Evolutionary conservation across 75 land plant species (phyloP), one percentile per base, ranked within the genome.

Genomic region (Cunninghamia lanceolata): DNA sequence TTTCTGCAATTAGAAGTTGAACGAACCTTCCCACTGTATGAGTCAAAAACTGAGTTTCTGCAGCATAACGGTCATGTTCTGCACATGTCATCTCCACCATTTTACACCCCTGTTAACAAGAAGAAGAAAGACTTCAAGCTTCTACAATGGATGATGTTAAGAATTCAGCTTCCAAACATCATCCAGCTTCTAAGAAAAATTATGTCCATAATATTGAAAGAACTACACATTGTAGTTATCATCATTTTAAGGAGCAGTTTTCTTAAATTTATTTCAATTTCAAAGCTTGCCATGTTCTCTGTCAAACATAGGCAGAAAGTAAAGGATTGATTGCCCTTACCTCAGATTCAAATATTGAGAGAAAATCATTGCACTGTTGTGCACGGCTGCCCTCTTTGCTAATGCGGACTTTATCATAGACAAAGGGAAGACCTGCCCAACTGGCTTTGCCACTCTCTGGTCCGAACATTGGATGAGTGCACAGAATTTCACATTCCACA

Each of bases 391-490:
- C 93, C 76, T 36, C 47, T 73, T 80, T 85, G 15, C 91, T 89
- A 53, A 94, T 85, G 45, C 98, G 91, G 5, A 96, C 96, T 70
- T 90, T 94, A 79, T 96, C 96, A 88, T 91, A 96, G 9, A 93
- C 94, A 85, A 96, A 94, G 10, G 96, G 94, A n/a, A 96, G 86
- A 16, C 85, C 88, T 5, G 9, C 84, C 95, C 96, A 96, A 4
- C 93, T 89, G 19, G 86, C 78, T 76, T 92, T 91, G 36, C 95
- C 98, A 88, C 95, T 96, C 77, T 94, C 94, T 0, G 96, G 98
- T 21, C 98, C 98, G 87, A 94, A 94, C 96, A 94, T 96, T 0
- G 96, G 96, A 82, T 94, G 98, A 2, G 95, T 94, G 86, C 96
- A 96, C 8, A 95, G 81, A 15, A 96, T 88, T 50, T 89, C 98